Base-by-base conservation (phyloP, 306 rosid genomes). In the Dryas alaskensis region DNA sequence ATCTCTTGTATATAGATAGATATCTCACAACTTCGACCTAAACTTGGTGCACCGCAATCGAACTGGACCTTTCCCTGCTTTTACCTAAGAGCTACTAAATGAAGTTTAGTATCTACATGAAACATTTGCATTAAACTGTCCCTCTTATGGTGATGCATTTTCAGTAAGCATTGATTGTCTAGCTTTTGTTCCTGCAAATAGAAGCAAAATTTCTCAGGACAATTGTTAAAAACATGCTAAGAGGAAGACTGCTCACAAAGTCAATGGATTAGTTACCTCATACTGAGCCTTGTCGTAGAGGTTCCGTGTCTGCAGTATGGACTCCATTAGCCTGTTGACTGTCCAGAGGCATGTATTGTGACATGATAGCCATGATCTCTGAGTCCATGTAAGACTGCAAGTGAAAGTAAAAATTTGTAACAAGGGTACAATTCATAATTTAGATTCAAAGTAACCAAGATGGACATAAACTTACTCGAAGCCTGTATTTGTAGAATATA, bases 321-420 rank as follows among this genome's bases (percentile, higher is more conserved):
- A 81, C 92, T 66, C 82, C 87, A 50, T 81, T 84, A 14, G 83
- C 78, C 16, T 84, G 88, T 70, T 93, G 81, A 76, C 76, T 70
- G 75, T 93, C 98, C 3, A 93, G 73, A 53, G 97, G 98, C 98
- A 93, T 93, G 90, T 93, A 93, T 39, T 93, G 97, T 55, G 97
- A 89, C 98, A 93, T 91, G 80, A 93, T 93, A 60, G 98, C 84
- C 98, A 85, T 91, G 73, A 93, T 88, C 91, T 93, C 98, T 0
- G 98, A 85, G 79, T 93, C 97, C 98, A 93, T 91, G 92, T 93
- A 91, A 61, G 94, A 86, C 98, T 93, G 80, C 50, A 75, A 69
- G 76, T 62, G 48, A 10, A 47, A 74, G 55, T 39, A 22, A 63
- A 25, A 27, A 3, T 46, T 68, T 66, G 65, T 50, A 65, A 7